Conservation (phyloP, 768 basidiomycete species). For the Hericium erinaceus region DNA sequence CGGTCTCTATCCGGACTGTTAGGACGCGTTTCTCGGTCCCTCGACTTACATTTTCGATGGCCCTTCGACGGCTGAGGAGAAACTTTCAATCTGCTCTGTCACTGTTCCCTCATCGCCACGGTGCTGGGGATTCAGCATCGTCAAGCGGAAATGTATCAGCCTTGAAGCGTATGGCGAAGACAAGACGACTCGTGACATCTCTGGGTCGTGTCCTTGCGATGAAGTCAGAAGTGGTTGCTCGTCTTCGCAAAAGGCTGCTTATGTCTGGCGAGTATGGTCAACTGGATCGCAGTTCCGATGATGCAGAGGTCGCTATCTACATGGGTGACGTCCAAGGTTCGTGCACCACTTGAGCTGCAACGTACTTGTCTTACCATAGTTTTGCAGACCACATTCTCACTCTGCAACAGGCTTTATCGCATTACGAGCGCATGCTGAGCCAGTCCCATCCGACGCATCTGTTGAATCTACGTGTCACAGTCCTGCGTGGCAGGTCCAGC, state of each 20-base stretch:
- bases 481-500: constrained; percentile 47
- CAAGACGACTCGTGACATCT: constrained; percentile 70
- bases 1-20: not conserved
- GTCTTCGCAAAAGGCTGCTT: constrained; percentile 66
- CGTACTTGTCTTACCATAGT: not conserved
- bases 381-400: constrained; percentile 78
- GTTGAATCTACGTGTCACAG: constrained; percentile 59
- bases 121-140: not conserved
- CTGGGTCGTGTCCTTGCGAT: constrained; percentile 65
- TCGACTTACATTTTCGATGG: constrained; percentile 23
- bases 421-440: constrained; percentile 83
- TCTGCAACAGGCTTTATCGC: constrained; percentile 71
- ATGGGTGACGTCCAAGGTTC: constrained; percentile 88
- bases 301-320: constrained; percentile 72
- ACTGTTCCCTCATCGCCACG: not conserved
- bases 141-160: constrained; percentile 31
- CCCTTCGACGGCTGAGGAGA: not conserved
- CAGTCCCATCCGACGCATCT: constrained; percentile 85
- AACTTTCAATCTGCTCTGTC: not conserved
- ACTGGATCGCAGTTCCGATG: constrained; percentile 33
- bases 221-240: constrained; percentile 76
- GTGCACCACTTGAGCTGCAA: not conserved
- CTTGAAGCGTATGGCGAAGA: constrained; percentile 70
- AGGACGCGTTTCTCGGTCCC: constrained; percentile 18
- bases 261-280: constrained; percentile 26